Evolutionary conservation across 116 monocot species (phyloP).

Genomic region (Posidonia oceanica): DNA sequence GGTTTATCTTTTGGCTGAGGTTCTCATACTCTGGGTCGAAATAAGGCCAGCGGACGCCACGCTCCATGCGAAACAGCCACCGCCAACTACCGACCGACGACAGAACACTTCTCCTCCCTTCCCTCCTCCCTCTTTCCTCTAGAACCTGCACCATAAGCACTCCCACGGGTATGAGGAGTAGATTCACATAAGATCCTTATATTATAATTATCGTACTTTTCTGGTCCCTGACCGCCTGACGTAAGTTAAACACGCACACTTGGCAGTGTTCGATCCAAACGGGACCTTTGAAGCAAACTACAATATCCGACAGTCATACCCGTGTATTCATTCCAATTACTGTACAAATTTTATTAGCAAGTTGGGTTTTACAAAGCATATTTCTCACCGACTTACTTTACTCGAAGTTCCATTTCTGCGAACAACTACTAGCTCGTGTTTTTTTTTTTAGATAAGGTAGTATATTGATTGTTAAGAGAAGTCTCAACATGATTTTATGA

Average conservation of each 20-base stretch:
- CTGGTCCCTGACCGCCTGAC: not conserved
- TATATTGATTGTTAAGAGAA: too few species aligned
- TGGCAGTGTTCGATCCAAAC: not conserved
- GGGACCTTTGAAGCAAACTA: not conserved
- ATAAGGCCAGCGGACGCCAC: slow-evolving; percentile 38
- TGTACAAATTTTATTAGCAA: too few species aligned
- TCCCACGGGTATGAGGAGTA: too few species aligned
- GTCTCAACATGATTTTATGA: too few species aligned
- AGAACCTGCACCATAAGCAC: not conserved
- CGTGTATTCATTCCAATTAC: too few species aligned
- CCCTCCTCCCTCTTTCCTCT: not conserved
- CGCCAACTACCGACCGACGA: not conserved
- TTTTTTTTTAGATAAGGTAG: too few species aligned
- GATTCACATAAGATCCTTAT: not conserved
- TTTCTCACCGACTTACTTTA: too few species aligned
- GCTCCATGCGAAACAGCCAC: slow-evolving; percentile 13
- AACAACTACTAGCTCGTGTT: too few species aligned
- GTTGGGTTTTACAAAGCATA: not conserved
- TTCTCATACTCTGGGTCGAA: slow-evolving; percentile 88
- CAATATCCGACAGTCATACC: not conserved
- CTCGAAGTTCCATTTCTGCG: too few species aligned
- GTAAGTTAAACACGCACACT: not conserved
- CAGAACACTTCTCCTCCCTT: not conserved
- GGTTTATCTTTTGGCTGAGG: slow-evolving; percentile 64
- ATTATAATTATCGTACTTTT: too few species aligned